A percentile compares a stretch with the other conserved stretches of the same genome.
phyloP scores from a whole-genome alignment of 768 basidiomycete species.

The Amanita muscaria region DNA sequence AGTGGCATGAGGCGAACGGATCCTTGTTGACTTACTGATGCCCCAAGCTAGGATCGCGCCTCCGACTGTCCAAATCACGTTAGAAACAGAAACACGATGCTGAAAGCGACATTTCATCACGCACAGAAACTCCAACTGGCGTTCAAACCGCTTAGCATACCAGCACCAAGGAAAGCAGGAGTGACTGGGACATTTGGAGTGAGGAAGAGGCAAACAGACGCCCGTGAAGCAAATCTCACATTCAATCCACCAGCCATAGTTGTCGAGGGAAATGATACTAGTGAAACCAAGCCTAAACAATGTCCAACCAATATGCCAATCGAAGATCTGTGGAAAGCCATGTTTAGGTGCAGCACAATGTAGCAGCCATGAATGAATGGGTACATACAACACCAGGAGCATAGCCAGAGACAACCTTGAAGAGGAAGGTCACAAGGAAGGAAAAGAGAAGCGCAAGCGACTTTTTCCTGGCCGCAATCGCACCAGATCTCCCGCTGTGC shows the following conservation, averaged over 20 bases:
- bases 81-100: neutral
- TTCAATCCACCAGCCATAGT: slow-evolving; percentile 49
- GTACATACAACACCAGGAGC: slow-evolving; percentile 45
- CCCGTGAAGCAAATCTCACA: no score
- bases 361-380: no score
- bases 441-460: slow-evolving; percentile 39
- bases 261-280: slow-evolving; percentile 49
- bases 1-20: neutral
- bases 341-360: no score
- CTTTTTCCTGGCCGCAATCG: slow-evolving; percentile 46
- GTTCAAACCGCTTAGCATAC: slow-evolving; percentile 50
- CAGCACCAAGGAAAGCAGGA: slow-evolving; percentile 52
- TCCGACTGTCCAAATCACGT: slow-evolving; percentile 27
- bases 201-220: no score
- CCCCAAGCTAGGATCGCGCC: slow-evolving; percentile 54
- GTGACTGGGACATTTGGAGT: slow-evolving; percentile 24
- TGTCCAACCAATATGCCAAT: slow-evolving; percentile 61
- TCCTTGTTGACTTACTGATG: slow-evolving; percentile 31
- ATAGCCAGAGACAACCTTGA: slow-evolving; percentile 48
- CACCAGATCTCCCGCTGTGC: slow-evolving; percentile 43
- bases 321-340: no score
- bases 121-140: slow-evolving; percentile 50
- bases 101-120: slow-evolving; percentile 12
- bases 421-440: slow-evolving; percentile 39
- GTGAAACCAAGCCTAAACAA: slow-evolving; percentile 51